A percentile compares a stretch with the other conserved stretches of the same genome.
Conservation (phyloP, 176 grass and related monocot genomes). For the Alloteropsis semialata region DNA sequence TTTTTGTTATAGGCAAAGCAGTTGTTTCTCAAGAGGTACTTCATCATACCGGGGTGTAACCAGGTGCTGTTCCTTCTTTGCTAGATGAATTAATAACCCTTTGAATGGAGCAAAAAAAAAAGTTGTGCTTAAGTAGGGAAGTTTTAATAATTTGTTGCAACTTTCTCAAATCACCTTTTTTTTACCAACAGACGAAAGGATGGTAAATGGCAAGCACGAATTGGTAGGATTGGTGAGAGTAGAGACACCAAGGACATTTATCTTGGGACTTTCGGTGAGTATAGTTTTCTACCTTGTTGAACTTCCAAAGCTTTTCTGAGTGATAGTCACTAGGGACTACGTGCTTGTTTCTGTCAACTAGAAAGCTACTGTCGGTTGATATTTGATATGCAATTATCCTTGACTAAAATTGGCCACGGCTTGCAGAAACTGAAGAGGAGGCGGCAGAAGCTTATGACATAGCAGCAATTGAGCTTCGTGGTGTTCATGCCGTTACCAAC, state of each 20-base stretch:
- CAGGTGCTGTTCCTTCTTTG: constrained; percentile 51
- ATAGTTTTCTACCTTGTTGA: constrained; percentile 1
- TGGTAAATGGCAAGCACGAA: constrained; percentile 96
- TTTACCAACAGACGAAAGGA: constrained; percentile 73
- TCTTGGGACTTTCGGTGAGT: constrained; percentile 92
- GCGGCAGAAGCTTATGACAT: constrained; percentile 96
- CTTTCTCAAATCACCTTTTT: constrained; percentile 27
- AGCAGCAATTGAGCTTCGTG: constrained; percentile 88
- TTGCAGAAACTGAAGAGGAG: constrained; percentile 88
- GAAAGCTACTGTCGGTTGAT: background rate
- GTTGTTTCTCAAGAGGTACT: constrained; percentile 98
- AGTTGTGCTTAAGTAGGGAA: constrained; percentile 4
- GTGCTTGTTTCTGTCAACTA: background rate
- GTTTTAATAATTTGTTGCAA: constrained; percentile 1
- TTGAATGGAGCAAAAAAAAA: background rate
- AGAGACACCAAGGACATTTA: constrained; percentile 98
- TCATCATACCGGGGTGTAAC: constrained; percentile 90
- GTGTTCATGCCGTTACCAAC: constrained; percentile 83
- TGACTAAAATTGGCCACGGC: background rate
- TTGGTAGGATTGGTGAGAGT: constrained; percentile 87
- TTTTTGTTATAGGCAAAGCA: constrained; percentile 71
- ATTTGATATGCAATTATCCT: background rate
- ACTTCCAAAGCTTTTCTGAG: background rate
- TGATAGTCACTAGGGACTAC: background rate
- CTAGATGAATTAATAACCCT: constrained; percentile 10